These are phyloP conservation scores for Zygosaccharomyces rouxii DNA, from an alignment of 805 yeast genomes.

Conservation along the genomic window DNA sequence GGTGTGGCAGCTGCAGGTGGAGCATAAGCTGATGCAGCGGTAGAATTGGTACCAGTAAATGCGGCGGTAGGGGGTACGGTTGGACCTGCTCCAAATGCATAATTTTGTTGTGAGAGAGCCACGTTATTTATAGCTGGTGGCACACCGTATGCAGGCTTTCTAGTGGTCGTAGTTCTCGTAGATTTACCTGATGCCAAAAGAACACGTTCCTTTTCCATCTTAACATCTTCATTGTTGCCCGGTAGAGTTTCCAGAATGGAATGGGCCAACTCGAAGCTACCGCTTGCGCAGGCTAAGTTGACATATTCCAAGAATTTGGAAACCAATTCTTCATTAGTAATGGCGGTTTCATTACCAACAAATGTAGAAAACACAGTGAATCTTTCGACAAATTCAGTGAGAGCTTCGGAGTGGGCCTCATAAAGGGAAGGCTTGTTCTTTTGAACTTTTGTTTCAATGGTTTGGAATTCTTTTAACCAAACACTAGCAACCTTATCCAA, in stretches of 20 bases:
- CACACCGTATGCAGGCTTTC: slow-evolving; percentile 9
- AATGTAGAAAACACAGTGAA: slow-evolving; percentile 53
- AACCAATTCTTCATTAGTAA: slow-evolving; percentile 35
- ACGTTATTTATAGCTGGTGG: slow-evolving; percentile 7
- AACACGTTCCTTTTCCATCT: slow-evolving; percentile 75
- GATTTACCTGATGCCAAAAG: slow-evolving; percentile 52
- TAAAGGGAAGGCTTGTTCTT: slow-evolving; percentile 52
- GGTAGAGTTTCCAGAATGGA: slow-evolving; percentile 69
- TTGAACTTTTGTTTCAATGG: slow-evolving; percentile 41
- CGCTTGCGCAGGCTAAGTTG: slow-evolving; percentile 70
- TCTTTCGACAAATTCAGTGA: slow-evolving; percentile 79
- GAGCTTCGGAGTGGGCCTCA: slow-evolving; percentile 78
- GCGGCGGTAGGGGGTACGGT: not conserved
- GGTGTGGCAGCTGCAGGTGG: slow-evolving; percentile 5
- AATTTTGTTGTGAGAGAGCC: not conserved
- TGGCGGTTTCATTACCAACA: slow-evolving; percentile 20
- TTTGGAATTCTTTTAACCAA: slow-evolving; percentile 75
- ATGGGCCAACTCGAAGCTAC: slow-evolving; percentile 77
- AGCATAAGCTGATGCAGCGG: not conserved
- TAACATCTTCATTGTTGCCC: slow-evolving; percentile 63
- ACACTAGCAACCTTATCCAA: slow-evolving; percentile 71
- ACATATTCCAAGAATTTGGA: slow-evolving; percentile 75
- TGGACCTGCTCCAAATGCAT: slow-evolving; percentile 3
- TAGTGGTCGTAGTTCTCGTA: slow-evolving; percentile 5
- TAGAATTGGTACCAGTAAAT: not conserved